These are phyloP conservation scores for Lyophyllum decastes DNA, from an alignment of 768 basidiomycete genomes.

Conservation along the genomic window DNA sequence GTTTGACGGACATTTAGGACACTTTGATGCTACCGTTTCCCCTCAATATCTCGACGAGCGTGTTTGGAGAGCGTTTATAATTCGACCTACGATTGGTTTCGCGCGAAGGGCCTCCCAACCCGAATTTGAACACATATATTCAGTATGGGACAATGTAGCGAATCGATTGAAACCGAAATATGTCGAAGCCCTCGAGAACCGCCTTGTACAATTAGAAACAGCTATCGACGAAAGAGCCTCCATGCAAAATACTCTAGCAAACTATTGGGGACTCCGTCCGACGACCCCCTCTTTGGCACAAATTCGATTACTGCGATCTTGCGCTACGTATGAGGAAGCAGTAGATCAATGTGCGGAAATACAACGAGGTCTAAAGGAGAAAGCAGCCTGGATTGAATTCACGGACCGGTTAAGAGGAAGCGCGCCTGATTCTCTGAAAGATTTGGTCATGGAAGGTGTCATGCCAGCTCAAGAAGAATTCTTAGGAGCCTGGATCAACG, in stretches of 20 bases:
- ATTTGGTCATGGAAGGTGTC: too few species aligned
- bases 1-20: neutral
- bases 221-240: too few species aligned
- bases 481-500: too few species aligned
- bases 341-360: neutral
- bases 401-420: neutral
- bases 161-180: too few species aligned
- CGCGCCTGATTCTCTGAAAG: neutral
- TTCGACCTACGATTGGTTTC: neutral
- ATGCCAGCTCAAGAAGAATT: too few species aligned
- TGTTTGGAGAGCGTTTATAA: neutral
- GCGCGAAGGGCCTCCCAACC: too few species aligned
- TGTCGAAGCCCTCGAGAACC: too few species aligned
- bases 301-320: neutral
- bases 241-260: too few species aligned
- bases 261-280: neutral
- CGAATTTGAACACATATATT: too few species aligned
- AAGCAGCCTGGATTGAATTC: neutral
- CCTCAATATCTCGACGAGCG: neutral
- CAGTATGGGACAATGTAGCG: too few species aligned
- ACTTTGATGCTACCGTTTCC: neutral
- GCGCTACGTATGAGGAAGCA: too few species aligned
- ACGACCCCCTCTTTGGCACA: neutral
- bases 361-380: neutral
- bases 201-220: too few species aligned